Base-by-base conservation (phyloP, 2,329 filamentous ascomycete species). In the Cladosporium phlei region DNA sequence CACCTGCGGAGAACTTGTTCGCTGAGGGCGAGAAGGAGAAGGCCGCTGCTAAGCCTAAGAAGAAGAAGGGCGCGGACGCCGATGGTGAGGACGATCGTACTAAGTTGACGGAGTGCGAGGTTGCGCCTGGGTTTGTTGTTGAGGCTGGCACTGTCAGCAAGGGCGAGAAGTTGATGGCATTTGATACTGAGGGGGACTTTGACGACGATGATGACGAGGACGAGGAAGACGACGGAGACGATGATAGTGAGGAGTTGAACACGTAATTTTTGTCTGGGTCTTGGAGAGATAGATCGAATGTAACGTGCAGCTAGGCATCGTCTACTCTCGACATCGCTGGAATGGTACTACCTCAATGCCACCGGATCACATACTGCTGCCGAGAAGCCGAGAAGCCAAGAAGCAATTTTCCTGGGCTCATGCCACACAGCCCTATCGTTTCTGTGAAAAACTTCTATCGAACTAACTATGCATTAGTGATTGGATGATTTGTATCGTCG, bases 41-140 rank as follows among this genome's bases (percentile, higher is more conserved):
- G n/a, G n/a, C n/a, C n/a, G 44, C 47, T 59, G 63, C 43, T 55
- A 63, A 27, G 64, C 68, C 42, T 55, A 64, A 30, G 63, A 69
- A 52, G 25, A 50, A 49, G 17, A 65, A 61, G 37, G 85, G 83
- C 7, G 83, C 77, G 5, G 78, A 62, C 1, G 42, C 16, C 6
- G 42, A 29, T 12, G 69, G 66, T 33, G 63, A 63, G 56, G 68
- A 53, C 52, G 64, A 43, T 60, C 68, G 60, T 52, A 74, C 71
- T 2, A 62, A 82, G n/a, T 68, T 97, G 55, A 89, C 84, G 44
- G 87, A 95, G 51, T 96, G 90, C 59, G 89, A 97, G 68, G 84
- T 97, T 4, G 89, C 95, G 64, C 88, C 95, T 66, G 76, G 75
- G 2, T 91, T 91, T 62, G 75, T 91, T 7, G 77, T 95, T 1